These are phyloP conservation scores for Monosporozyma solicola DNA, from an alignment of 805 yeast species.

Conservation along the genomic window DNA sequence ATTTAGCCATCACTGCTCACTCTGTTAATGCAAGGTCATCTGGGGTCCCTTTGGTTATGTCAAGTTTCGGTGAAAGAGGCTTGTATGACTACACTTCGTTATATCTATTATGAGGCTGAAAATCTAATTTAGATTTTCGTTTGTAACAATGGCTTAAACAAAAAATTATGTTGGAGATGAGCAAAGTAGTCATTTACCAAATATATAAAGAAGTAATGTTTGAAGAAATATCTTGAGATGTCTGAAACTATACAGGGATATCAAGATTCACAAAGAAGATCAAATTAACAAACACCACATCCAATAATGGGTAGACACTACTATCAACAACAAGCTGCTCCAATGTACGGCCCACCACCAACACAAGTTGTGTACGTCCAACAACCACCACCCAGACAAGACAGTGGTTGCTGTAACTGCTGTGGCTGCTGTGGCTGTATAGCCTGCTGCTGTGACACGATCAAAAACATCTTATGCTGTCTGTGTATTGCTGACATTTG, in stretches of 20 bases:
- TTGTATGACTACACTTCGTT: background rate
- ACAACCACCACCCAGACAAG: slow-evolving; percentile 17
- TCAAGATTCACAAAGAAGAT: background rate
- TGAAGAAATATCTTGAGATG: background rate
- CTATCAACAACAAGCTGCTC: slow-evolving; percentile 16
- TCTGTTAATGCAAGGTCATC: too few relatives aligned
- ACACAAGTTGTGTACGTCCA: slow-evolving; percentile 22
- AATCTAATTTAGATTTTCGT: background rate
- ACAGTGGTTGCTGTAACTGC: slow-evolving; percentile 15
- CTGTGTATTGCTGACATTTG: slow-evolving; percentile 19
- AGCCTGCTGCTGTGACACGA: slow-evolving; percentile 2
- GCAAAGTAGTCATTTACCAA: background rate
- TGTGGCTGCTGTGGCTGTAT: slow-evolving; percentile 10
- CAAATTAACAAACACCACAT: background rate
- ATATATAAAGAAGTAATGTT: background rate
- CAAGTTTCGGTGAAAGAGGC: background rate
- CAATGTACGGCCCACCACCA: slow-evolving; percentile 24
- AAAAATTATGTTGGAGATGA: background rate
- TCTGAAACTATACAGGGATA: background rate
- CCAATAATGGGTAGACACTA: background rate
- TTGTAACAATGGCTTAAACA: background rate
- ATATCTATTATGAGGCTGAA: background rate
- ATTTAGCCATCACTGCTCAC: too few relatives aligned
- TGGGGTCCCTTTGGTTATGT: background rate
- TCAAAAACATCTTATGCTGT: slow-evolving; percentile 17